phyloP scores from a whole-genome alignment of 345 rosid species.

The Eucalyptus tenuipes region DNA sequence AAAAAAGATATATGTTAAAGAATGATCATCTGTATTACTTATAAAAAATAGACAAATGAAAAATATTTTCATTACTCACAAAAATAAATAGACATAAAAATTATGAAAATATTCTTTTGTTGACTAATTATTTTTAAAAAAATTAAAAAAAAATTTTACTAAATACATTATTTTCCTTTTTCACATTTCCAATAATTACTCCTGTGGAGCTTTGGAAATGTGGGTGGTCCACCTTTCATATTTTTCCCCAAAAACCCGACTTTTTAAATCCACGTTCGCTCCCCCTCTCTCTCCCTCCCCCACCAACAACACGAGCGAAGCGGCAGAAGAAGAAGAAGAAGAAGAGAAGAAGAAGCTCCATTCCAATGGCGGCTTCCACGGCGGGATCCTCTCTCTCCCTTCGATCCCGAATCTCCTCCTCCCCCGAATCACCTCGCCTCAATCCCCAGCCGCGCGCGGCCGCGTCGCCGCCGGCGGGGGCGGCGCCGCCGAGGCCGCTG shows the following conservation, averaged over 20 bases:
- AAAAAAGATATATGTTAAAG: rapidly evolving
- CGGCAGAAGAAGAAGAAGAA: neutral
- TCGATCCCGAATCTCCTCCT: conserved; percentile 7
- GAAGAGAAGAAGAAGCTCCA: neutral
- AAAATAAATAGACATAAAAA: neutral
- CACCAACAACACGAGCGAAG: neutral
- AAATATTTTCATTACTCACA: neutral
- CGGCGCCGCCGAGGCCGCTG: neutral
- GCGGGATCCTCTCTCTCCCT: conserved; percentile 26
- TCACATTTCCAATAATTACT: neutral
- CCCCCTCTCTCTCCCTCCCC: neutral
- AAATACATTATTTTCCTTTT: neutral
- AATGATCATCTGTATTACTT: neutral
- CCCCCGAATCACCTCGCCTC: conserved; percentile 1
- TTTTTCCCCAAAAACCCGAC: neutral
- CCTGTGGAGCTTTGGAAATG: neutral
- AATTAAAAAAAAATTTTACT: too few species aligned
- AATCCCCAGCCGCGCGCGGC: neutral
- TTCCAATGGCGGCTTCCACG: conserved; percentile 10
- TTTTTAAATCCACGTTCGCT: neutral
- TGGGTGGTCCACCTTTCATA: neutral
- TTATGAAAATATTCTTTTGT: neutral
- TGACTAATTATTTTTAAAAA: rapidly evolving
- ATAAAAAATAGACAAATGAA: rapidly evolving
- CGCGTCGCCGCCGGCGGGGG: neutral